Evolutionary conservation across 495 filamentous ascomycete species (phyloP).

Genomic region (Geopyxis carbonaria): DNA sequence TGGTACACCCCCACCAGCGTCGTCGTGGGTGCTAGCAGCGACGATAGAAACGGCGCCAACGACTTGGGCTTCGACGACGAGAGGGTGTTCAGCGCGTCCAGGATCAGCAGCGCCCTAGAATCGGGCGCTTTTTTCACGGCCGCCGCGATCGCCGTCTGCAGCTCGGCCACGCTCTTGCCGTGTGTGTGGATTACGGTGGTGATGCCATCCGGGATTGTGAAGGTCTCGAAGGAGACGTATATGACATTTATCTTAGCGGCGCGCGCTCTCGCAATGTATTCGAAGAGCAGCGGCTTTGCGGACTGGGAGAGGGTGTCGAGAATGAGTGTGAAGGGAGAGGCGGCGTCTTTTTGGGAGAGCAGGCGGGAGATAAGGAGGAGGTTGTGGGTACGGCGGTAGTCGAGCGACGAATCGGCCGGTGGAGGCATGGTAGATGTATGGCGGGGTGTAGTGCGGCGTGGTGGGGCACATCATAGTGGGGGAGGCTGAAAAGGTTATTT

Average conservation of each 20-base stretch:
- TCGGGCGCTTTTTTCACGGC: constrained; percentile 28
- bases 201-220: constrained; percentile 37
- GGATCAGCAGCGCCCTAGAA: constrained; percentile 38
- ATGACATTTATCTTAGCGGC: constrained; percentile 40
- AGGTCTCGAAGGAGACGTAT: constrained; percentile 61
- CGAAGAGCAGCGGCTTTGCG: constrained; percentile 47
- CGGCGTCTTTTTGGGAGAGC: constrained; percentile 55
- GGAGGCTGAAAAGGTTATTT: too few species aligned
- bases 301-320: constrained; percentile 76
- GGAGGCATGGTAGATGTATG: too few species aligned
- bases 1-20: constrained; percentile 52
- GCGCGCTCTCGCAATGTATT: constrained; percentile 57
- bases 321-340: constrained; percentile 71
- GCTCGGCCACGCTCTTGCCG: constrained; percentile 34
- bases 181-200: constrained; percentile 49
- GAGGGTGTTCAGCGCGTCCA: constrained; percentile 46
- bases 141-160: constrained; percentile 43
- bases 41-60: constrained; percentile 39
- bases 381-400: constrained; percentile 66
- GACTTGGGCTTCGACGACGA: constrained; percentile 22
- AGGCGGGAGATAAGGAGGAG: constrained; percentile 73
- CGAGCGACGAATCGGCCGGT: too few species aligned
- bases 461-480: too few species aligned
- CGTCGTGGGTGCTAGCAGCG: constrained; percentile 36
- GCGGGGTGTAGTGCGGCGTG: too few species aligned